Base-by-base conservation (phyloP, 2,329 filamentous ascomycete genomes). In the Talaromyces sp. region DNA sequence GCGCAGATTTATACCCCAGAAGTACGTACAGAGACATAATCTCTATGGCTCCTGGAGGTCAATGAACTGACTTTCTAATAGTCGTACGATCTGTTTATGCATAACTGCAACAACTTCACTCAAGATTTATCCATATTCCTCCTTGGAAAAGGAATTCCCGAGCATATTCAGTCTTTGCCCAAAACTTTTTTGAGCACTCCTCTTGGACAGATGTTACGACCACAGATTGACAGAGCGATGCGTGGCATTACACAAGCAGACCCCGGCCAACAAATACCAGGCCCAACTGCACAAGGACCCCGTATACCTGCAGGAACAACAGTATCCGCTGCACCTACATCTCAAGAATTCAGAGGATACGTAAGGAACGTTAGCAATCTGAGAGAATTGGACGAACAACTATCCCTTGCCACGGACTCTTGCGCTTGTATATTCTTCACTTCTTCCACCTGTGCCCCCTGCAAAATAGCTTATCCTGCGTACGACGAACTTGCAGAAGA, bases 91-190 rank as follows among this genome's bases (percentile, higher is more conserved):
- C 77, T 97, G 5, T 96, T 89, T 77, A 66, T 83, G 28, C 91
- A 97, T 74, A 99, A 99, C 70, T 97, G 93, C 78, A 99, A 97
- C 77, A 97, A 97, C 73, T 99, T 97, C 73, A 90, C 89, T 3
- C 93, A 97, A 68, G 91, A 96, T 61, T 87, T 97, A 64, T 80
- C 90, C 62, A 94, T 89, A 73, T 97, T 97, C 63, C 79, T 97
- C 0, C 78, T 97, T 1, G 93, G 94, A 21, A 89, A 86, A 65
- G 89, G 90, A 2, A 97, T 97, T 60, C 94, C 94, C 0, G 82
- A 86, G 1, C 86, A 96, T 66, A 97, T 99, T 63, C 83, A 84
- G 31, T 90, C 87, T 64, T 86, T 97, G 69, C 93, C 93, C 0
- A 82, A 91, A 67, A 88, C 87, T 1, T 92, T 97, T 8, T 80